A percentile compares a stretch with the other conserved stretches of the same genome.
Conservation (phyloP, 2,329 filamentous ascomycete genomes). For the Madurella mycetomatis region DNA sequence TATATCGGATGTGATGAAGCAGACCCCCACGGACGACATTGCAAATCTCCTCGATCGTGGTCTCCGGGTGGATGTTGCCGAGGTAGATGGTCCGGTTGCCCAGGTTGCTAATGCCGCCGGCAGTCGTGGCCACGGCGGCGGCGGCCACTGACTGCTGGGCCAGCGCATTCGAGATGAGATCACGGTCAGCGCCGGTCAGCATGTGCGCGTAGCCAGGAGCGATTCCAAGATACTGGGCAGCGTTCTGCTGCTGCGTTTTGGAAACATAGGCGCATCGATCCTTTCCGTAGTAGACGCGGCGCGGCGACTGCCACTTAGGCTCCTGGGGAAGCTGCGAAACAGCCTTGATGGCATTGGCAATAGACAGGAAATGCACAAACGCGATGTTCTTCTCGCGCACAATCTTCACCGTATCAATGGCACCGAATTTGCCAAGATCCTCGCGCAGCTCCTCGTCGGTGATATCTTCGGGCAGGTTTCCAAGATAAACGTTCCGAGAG, state of each 20-base stretch:
- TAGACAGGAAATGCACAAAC: conserved; percentile 95
- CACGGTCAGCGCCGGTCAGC: conserved; percentile 90
- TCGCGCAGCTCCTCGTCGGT: conserved; percentile 89
- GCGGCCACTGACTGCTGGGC: conserved; percentile 97
- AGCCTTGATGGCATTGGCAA: conserved; percentile 97
- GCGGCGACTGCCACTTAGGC: conserved; percentile 91
- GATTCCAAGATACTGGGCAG: conserved; percentile 95
- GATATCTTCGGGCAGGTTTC: conserved; percentile 86
- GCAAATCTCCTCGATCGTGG: conserved; percentile 98
- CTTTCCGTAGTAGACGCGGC: conserved; percentile 97
- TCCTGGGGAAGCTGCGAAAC: conserved; percentile 95
- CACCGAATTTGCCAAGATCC: conserved; percentile 91
- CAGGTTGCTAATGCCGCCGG: conserved; percentile 93
- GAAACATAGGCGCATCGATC: conserved; percentile 97
- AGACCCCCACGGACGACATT: conserved; percentile 95
- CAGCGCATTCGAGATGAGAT: conserved; percentile 91
- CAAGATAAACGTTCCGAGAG: conserved; percentile 94
- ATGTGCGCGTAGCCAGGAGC: conserved; percentile 95
- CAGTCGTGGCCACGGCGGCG: conserved; percentile 91
- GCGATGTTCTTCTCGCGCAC: conserved; percentile 97
- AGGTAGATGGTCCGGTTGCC: conserved; percentile 97
- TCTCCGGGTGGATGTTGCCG: conserved; percentile 98
- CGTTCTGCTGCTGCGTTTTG: conserved; percentile 99
- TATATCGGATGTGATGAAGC: conserved; percentile 96
- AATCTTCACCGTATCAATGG: conserved; percentile 96